Conservation (phyloP, 2,329 filamentous ascomycete species). For the Sarocladiaceae sp. region DNA sequence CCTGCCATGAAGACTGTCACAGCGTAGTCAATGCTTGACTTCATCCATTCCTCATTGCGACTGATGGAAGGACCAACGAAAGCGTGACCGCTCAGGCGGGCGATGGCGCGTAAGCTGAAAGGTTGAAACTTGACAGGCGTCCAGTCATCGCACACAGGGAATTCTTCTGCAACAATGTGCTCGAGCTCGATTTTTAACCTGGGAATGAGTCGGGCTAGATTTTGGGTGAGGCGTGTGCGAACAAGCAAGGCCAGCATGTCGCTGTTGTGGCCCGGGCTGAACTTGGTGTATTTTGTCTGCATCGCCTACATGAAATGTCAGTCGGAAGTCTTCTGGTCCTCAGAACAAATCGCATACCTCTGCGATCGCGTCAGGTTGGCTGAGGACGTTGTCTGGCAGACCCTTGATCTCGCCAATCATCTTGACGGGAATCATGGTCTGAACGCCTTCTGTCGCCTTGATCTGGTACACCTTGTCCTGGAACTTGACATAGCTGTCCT, state of each 20-base stretch:
- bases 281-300: constrained; percentile 31
- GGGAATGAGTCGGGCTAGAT: constrained; percentile 33
- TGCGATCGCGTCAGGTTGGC: constrained; percentile 10
- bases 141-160: constrained; percentile 50
- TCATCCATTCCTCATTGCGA: constrained; percentile 50
- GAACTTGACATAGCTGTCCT: constrained; percentile 48
- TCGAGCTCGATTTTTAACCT: constrained; percentile 44
- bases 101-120: constrained; percentile 46
- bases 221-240: constrained; percentile 43
- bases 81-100: constrained; percentile 48
- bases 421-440: constrained; percentile 41
- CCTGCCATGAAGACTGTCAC: constrained; percentile 43
- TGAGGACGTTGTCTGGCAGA: constrained; percentile 13
- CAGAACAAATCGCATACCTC: constrained; percentile 11
- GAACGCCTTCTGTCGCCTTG: constrained; percentile 45
- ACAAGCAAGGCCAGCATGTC: constrained; percentile 40
- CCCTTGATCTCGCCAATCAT: constrained; percentile 13
- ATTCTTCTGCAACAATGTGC: constrained; percentile 40
- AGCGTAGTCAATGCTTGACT: constrained; percentile 46
- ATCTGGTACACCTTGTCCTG: constrained; percentile 46
- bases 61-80: constrained; percentile 49
- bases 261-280: constrained; percentile 41
- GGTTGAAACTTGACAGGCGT: constrained; percentile 48
- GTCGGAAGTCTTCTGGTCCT: neutral
- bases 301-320: constrained; percentile 18